phyloP scores from a whole-genome alignment of 192 early-diverging fungal genomes.

The Coemansia sp. region DNA sequence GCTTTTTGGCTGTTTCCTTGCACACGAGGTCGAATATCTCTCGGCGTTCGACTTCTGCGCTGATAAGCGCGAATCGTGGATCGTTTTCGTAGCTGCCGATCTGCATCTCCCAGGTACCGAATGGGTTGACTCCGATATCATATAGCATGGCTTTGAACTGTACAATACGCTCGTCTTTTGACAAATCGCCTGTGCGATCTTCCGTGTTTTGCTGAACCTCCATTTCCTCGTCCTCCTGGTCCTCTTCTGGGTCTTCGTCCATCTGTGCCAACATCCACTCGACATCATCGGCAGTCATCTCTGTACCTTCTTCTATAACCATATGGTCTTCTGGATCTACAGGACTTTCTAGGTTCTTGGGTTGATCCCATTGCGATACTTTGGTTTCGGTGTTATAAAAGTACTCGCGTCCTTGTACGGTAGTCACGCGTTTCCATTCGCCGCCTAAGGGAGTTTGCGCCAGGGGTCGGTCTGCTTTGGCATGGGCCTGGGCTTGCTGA shows the following conservation, averaged over 20 bases:
- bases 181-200: background rate
- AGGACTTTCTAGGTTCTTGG: constrained; percentile 4
- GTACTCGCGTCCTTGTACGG: constrained; percentile 35
- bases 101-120: constrained; percentile 43
- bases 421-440: constrained; percentile 32
- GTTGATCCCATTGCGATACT: constrained; percentile 30
- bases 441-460: background rate
- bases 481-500: background rate
- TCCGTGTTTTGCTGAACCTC: background rate
- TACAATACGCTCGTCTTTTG: constrained; percentile 15
- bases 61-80: constrained; percentile 13
- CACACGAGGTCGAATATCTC: constrained; percentile 40
- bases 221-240: background rate
- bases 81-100: constrained; percentile 11
- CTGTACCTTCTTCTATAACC: constrained; percentile 17
- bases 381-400: constrained; percentile 31
- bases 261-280: constrained; percentile 57
- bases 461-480: constrained; percentile 29
- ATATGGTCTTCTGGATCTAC: no score
- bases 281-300: constrained; percentile 46
- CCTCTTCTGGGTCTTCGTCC: constrained; percentile 11
- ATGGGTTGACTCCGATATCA: constrained; percentile 25
- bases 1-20: constrained; percentile 11
- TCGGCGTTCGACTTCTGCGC: constrained; percentile 17
- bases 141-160: constrained; percentile 41